These are phyloP conservation scores for Fusarium xyrophilum DNA, from an alignment of 2,329 filamentous ascomycete genomes.

Conservation along the genomic window DNA sequence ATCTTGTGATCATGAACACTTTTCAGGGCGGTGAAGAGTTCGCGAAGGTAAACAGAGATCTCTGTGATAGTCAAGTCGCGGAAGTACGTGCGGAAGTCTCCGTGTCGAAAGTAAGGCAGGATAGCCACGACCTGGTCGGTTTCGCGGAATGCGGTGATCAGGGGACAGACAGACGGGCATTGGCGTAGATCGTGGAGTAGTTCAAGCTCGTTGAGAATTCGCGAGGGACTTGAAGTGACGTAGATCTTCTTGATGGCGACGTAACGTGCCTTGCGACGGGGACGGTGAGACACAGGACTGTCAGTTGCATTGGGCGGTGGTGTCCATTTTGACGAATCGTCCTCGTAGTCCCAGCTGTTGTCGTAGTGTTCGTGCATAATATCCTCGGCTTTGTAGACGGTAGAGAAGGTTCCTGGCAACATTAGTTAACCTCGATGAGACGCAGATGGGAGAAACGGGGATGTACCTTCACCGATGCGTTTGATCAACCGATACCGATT, in stretches of 20 bases:
- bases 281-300: conserved; percentile 44
- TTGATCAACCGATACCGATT: conserved; percentile 90
- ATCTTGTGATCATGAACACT: conserved; percentile 86
- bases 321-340: conserved; percentile 70
- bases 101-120: conserved; percentile 92
- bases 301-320: conserved; percentile 68
- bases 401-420: conserved; percentile 91
- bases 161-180: conserved; percentile 85
- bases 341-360: conserved; percentile 85
- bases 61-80: conserved; percentile 85
- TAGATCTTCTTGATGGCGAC: conserved; percentile 99
- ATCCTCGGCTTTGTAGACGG: conserved; percentile 98
- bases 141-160: conserved; percentile 95
- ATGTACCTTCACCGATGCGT: conserved; percentile 89
- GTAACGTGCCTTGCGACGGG: conserved; percentile 64
- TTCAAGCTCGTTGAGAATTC: conserved; percentile 96
- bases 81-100: conserved; percentile 95
- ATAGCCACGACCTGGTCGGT: conserved; percentile 95
- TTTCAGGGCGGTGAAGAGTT: conserved; percentile 82
- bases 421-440: conserved; percentile 11
- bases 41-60: conserved; percentile 88
- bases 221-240: conserved; percentile 90
- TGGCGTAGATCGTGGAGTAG: conserved; percentile 85
- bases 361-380: conserved; percentile 81
- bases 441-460: background rate